Base-by-base conservation (phyloP, 2,329 filamentous ascomycete genomes). In the Raffaelea albimanens region DNA sequence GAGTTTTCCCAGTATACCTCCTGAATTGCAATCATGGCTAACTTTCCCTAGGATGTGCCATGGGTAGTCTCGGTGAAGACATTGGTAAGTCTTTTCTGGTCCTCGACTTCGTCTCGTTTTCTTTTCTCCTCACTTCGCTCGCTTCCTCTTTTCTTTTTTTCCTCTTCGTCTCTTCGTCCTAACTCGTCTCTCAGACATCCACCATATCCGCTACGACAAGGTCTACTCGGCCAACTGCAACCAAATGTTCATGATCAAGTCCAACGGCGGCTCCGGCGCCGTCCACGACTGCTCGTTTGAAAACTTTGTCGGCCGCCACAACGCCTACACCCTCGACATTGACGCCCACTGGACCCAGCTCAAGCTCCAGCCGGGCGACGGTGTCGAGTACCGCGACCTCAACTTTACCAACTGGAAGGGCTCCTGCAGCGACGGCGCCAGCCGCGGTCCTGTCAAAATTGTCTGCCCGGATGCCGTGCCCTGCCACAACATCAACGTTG, bases 181-280 rank as follows among this genome's bases (percentile, higher is more conserved):
- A 16, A 18, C 19, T 18, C 19, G 4, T 10, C 13, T 25, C 21
- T 7, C 25, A 48, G 65, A 71, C 50, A 72, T 80, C 57, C 70
- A 69, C 36, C 62, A 74, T 50, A 67, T 80, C 7, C 25, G 25
- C 25, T 29, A 80, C 63, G 63, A 65, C 54, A 77, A 80, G 57
- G 57, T 80, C 51, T 80, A 80, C 63, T 79, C 76, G 25, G 71
- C 67, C 62, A 64, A 67, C 16, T 73, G 71, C 8, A 81, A 80
- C 65, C 74, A 81, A 56, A 80, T 80, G 76, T 71, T 72, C 61
- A 76, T 78, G 74, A 71, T 81, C 64, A 82, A 80, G 61, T 73
- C 70, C 45, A 75, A 78, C 54, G 78, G 77, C 39, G 78, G 77
- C 31, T 67, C 59, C 49, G 78, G 77, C 18, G 68, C 63, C 3